These are phyloP conservation scores for Cercospora berteroae DNA, from an alignment of 2,329 filamentous ascomycete genomes.

Conservation along the genomic window DNA sequence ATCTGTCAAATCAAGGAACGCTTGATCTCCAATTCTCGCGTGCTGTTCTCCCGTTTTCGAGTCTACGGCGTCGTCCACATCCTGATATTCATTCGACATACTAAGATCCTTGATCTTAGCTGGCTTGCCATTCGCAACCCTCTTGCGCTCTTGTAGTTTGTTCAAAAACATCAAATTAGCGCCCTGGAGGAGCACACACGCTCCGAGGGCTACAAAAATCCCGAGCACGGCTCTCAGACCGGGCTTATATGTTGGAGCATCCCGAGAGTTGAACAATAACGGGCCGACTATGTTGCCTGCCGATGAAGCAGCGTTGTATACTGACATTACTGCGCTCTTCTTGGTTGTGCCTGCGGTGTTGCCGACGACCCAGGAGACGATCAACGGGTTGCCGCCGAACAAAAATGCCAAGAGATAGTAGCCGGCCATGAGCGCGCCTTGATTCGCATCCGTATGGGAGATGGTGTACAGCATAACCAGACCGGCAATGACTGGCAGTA, in stretches of 20 bases:
- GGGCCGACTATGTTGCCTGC: slow-evolving; percentile 66
- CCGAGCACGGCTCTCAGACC: slow-evolving; percentile 57
- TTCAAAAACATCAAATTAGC: slow-evolving; percentile 58
- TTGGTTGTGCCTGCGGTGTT: slow-evolving; percentile 69
- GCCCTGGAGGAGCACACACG: slow-evolving; percentile 54
- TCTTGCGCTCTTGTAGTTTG: slow-evolving; percentile 53
- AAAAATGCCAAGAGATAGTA: slow-evolving; percentile 68
- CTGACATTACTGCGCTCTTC: slow-evolving; percentile 62
- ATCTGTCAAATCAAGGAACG: slow-evolving; percentile 62
- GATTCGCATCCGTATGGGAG: slow-evolving; percentile 43
- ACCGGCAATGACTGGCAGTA: slow-evolving; percentile 61
- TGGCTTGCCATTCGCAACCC: slow-evolving; percentile 60
- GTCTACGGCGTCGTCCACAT: slow-evolving; percentile 26
- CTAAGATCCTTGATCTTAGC: slow-evolving; percentile 59
- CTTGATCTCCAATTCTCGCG: slow-evolving; percentile 48
- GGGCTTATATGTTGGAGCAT: slow-evolving; percentile 59
- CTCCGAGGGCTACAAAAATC: slow-evolving; percentile 56
- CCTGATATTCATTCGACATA: slow-evolving; percentile 57
- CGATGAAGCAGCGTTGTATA: slow-evolving; percentile 62
- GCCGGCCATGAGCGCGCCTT: slow-evolving; percentile 55
- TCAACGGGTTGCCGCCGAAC: slow-evolving; percentile 64
- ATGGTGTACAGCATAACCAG: slow-evolving; percentile 58
- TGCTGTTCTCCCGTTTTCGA: slow-evolving; percentile 26
- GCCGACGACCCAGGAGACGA: slow-evolving; percentile 66
- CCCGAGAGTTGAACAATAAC: slow-evolving; percentile 57